These are phyloP conservation scores for Neocatenulostroma microsporum DNA, from an alignment of 2,329 filamentous ascomycete genomes.

Conservation along the genomic window DNA sequence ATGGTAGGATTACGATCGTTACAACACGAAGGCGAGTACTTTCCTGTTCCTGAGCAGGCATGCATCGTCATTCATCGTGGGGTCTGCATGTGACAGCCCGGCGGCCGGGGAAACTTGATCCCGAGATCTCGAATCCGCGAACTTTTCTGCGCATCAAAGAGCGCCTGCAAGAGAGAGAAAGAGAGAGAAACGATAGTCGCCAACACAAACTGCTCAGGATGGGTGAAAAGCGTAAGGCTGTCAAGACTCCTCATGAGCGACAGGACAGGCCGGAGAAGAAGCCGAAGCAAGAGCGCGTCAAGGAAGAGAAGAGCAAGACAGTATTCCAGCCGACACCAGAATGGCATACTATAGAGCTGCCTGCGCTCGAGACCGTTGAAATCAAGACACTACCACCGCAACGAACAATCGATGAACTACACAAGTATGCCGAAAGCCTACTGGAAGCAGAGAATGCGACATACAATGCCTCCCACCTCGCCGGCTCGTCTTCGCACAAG, in stretches of 20 bases:
- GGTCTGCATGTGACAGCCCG: too few relatives aligned
- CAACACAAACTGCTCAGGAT: too few relatives aligned
- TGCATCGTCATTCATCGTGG: too few relatives aligned
- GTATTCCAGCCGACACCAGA: conserved; percentile 55
- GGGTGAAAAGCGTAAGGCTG: conserved; percentile 31
- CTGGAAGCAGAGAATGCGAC: conserved; percentile 68
- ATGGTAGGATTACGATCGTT: too few relatives aligned
- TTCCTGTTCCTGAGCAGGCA: too few relatives aligned
- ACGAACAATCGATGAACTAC: conserved; percentile 48
- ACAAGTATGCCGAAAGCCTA: conserved; percentile 64
- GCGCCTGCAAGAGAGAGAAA: too few relatives aligned
- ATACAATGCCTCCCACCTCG: conserved; percentile 63
- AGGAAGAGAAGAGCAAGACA: conserved; percentile 18
- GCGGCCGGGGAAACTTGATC: too few relatives aligned
- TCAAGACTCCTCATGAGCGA: conserved; percentile 16
- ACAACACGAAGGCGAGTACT: too few relatives aligned
- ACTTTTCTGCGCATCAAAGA: too few relatives aligned
- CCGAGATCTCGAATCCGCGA: too few relatives aligned
- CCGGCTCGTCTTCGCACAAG: conserved; percentile 80
- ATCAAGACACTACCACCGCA: conserved; percentile 42
- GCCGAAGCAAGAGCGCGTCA: conserved; percentile 19
- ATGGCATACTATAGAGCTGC: conserved; percentile 56
- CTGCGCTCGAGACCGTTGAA: conserved; percentile 42
- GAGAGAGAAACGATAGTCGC: too few relatives aligned
- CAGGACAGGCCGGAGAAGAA: conserved; percentile 23